Percentiles rank a stretch among this genome's conserved stretches.
Evolutionary conservation across 257 asterid genomes (phyloP).

Genomic region (Nicotiana otophora): DNA sequence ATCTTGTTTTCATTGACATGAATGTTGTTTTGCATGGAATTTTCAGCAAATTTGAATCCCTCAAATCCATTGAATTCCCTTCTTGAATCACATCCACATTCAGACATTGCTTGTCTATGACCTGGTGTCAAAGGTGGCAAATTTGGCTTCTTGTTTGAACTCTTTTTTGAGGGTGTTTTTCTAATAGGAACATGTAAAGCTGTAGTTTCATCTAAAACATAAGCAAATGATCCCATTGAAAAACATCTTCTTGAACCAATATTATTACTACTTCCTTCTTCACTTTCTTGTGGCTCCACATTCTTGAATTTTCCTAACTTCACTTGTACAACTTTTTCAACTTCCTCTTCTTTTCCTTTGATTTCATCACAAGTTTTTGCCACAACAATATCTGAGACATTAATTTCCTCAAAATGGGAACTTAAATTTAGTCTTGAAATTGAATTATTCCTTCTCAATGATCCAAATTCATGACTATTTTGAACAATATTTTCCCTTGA

Average conservation of each 20-base stretch:
- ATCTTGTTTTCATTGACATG: conserved; percentile 22
- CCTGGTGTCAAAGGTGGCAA: conserved; percentile 47
- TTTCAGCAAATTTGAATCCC: conserved; percentile 23
- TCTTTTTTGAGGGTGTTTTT: conserved; percentile 50
- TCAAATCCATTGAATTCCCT: conserved; percentile 67
- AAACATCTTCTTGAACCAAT: conserved; percentile 75
- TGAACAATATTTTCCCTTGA: conserved; percentile 51
- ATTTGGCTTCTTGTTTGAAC: conserved; percentile 40
- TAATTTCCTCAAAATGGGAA: conserved; percentile 39
- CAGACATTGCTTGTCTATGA: conserved; percentile 68
- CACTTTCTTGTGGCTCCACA: conserved; percentile 38
- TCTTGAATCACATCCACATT: conserved; percentile 73
- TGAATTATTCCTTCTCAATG: neutral
- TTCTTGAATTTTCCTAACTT: conserved; percentile 82
- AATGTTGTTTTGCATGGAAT: neutral
- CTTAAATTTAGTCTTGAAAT: conserved; percentile 32
- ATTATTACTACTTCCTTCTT: conserved; percentile 18
- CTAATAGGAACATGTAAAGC: conserved; percentile 72
- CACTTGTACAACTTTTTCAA: conserved; percentile 57
- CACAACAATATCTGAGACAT: conserved; percentile 22
- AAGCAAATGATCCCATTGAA: conserved; percentile 96
- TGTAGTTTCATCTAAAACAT: conserved; percentile 69
- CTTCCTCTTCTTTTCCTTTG: conserved; percentile 31
- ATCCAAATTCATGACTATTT: conserved; percentile 19
- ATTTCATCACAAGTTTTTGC: conserved; percentile 57